phyloP scores from a whole-genome alignment of 1,284 basidiomycete species.

The Leucoagaricus sp. region DNA sequence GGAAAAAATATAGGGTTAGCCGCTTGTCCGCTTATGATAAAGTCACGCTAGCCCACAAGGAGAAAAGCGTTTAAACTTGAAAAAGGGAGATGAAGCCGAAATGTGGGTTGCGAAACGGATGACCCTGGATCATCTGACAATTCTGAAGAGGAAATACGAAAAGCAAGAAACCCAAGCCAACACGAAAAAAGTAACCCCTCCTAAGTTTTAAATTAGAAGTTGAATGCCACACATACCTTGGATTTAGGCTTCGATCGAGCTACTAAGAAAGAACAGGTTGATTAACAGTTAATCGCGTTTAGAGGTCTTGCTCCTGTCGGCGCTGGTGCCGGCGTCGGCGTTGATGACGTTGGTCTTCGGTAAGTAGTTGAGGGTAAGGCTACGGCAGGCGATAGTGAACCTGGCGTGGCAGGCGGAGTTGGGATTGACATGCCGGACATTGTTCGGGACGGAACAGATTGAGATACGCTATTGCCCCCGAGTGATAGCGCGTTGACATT shows the following conservation, averaged over 20 bases:
- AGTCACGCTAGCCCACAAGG: neutral
- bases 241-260: neutral
- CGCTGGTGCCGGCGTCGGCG: neutral
- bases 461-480: neutral
- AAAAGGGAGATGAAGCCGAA: neutral
- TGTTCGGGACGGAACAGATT: neutral
- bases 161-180: neutral
- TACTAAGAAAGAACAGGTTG: neutral
- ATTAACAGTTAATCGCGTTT: slow-evolving; percentile 5
- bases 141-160: neutral
- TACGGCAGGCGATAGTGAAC: neutral
- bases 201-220: neutral
- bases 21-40: neutral
- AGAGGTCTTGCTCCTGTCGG: neutral
- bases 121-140: slow-evolving; percentile 5
- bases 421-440: neutral
- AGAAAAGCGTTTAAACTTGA: neutral
- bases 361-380: no score
- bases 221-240: neutral
- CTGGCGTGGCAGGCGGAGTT: neutral
- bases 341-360: neutral
- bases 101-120: neutral
- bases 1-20: slow-evolving; percentile 1
- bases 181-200: neutral
- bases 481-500: neutral